Conservation (phyloP, 306 rosid species). For the Vigna angularis region DNA sequence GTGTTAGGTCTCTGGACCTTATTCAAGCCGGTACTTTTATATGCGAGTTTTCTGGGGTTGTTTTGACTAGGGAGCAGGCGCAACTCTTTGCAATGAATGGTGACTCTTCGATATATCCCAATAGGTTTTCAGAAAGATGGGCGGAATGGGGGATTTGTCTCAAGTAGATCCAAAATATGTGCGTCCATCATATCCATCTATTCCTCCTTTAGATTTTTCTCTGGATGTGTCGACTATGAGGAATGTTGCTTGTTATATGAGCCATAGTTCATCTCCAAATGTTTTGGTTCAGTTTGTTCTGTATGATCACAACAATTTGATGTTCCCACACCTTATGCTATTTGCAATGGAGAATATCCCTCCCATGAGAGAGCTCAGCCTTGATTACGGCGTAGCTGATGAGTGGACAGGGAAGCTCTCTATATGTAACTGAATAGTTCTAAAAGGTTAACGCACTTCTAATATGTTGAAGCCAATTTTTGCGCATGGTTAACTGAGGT, state of each 20-base stretch:
- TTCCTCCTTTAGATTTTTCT: slow-evolving; percentile 92
- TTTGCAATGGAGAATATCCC: slow-evolving; percentile 97
- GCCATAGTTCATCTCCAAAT: slow-evolving; percentile 83
- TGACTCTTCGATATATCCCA: slow-evolving; percentile 75
- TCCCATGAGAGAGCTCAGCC: slow-evolving; percentile 94
- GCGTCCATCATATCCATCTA: slow-evolving; percentile 81
- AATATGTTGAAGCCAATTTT: slow-evolving; percentile 53
- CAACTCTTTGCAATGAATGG: slow-evolving; percentile 88
- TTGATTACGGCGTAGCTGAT: slow-evolving; percentile 93
- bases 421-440: slow-evolving; percentile 71
- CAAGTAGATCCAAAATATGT: slow-evolving; percentile 63
- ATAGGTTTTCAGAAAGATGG: slow-evolving; percentile 81
- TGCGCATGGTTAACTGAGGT: slow-evolving; percentile 59
- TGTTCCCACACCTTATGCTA: slow-evolving; percentile 97
- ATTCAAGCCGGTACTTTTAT: slow-evolving; percentile 93
- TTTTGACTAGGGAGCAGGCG: slow-evolving; percentile 85
- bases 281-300: slow-evolving; percentile 90
- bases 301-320: slow-evolving; percentile 87
- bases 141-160: slow-evolving; percentile 95
- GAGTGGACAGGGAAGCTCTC: slow-evolving; percentile 84
- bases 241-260: slow-evolving; percentile 93
- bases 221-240: slow-evolving; percentile 93
- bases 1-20: slow-evolving; percentile 88
- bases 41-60: slow-evolving; percentile 91
- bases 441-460: slow-evolving; percentile 45